Evolutionary conservation across 2,329 filamentous ascomycete genomes (phyloP).

Genomic region (Parasarocladium wereldwijsianum): DNA sequence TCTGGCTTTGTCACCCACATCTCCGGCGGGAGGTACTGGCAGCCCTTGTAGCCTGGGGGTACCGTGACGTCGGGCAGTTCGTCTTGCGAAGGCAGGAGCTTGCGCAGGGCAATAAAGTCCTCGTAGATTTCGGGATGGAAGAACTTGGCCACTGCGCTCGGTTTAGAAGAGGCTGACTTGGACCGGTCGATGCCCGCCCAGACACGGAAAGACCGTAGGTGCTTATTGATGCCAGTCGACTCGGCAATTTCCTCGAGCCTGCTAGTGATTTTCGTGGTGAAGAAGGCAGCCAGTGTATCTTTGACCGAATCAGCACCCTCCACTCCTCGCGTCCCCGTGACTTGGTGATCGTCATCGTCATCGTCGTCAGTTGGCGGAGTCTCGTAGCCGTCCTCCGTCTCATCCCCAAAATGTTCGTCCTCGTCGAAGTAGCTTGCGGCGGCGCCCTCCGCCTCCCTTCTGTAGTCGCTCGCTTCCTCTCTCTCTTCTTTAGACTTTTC

Average conservation of each 20-base stretch:
- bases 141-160: slow-evolving; percentile 50
- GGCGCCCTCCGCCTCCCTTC: slow-evolving; percentile 10
- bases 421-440: slow-evolving; percentile 21
- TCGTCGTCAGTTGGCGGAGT: slow-evolving; percentile 11
- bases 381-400: slow-evolving; percentile 17
- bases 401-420: slow-evolving; percentile 18
- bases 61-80: slow-evolving; percentile 23
- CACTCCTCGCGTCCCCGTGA: slow-evolving; percentile 15
- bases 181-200: slow-evolving; percentile 15
- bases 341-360: slow-evolving; percentile 7
- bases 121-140: slow-evolving; percentile 65
- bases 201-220: slow-evolving; percentile 21
- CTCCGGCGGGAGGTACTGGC: slow-evolving; percentile 53
- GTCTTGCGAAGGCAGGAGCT: slow-evolving; percentile 40
- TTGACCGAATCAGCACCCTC: slow-evolving; percentile 23
- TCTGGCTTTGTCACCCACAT: slow-evolving; percentile 47
- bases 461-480: slow-evolving; percentile 10
- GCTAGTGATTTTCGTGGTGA: background rate
- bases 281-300: slow-evolving; percentile 11
- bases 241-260: slow-evolving; percentile 1
- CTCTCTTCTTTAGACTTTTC: slow-evolving; percentile 31
- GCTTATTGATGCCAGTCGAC: slow-evolving; percentile 8
- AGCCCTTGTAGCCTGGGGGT: slow-evolving; percentile 38
- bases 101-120: slow-evolving; percentile 63
- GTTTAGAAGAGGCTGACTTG: slow-evolving; percentile 13